Evolutionary conservation across 352 stramenopile genomes (phyloP).

Genomic region (Phytophthora megakarya): DNA sequence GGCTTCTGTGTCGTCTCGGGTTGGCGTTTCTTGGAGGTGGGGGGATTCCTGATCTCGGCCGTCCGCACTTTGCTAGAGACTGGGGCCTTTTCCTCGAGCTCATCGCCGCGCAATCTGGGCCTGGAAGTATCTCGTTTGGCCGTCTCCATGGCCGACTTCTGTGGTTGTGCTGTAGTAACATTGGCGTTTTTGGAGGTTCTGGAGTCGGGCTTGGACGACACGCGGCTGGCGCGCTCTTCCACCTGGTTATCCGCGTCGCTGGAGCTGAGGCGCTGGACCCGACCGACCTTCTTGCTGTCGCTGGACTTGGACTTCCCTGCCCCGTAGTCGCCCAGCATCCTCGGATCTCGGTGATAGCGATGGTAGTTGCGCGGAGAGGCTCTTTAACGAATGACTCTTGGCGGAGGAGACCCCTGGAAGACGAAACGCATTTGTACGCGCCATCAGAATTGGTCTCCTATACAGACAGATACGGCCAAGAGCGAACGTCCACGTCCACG

Average conservation of each 20-base stretch:
- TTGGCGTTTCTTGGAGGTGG: constrained; percentile 17
- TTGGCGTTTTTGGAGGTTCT: constrained; percentile 4
- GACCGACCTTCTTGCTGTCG: constrained; percentile 32
- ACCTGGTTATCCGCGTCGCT: constrained; percentile 56
- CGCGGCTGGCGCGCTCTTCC: constrained; percentile 49
- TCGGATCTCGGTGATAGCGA: not conserved
- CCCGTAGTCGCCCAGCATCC: constrained; percentile 37
- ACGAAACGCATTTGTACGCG: constrained; percentile 17
- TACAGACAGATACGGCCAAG: not conserved
- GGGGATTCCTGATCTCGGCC: constrained; percentile 3
- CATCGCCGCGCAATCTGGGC: constrained; percentile 3
- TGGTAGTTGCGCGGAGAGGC: not conserved
- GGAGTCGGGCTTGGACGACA: constrained; percentile 7
- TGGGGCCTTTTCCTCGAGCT: constrained; percentile 10
- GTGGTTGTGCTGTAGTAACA: not conserved
- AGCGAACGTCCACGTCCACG: too few species aligned
- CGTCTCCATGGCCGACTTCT: not conserved
- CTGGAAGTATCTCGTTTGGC: constrained; percentile 10
- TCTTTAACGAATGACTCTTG: constrained; percentile 30
- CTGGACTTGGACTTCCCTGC: constrained; percentile 36
- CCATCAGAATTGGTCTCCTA: not conserved
- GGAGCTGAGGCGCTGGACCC: constrained; percentile 51
- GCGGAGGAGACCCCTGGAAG: constrained; percentile 11
- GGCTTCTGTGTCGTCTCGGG: constrained; percentile 12
- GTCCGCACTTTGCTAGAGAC: constrained; percentile 12